Evolutionary conservation across 345 rosid genomes (phyloP).

Genomic region (Litchi chinensis): DNA sequence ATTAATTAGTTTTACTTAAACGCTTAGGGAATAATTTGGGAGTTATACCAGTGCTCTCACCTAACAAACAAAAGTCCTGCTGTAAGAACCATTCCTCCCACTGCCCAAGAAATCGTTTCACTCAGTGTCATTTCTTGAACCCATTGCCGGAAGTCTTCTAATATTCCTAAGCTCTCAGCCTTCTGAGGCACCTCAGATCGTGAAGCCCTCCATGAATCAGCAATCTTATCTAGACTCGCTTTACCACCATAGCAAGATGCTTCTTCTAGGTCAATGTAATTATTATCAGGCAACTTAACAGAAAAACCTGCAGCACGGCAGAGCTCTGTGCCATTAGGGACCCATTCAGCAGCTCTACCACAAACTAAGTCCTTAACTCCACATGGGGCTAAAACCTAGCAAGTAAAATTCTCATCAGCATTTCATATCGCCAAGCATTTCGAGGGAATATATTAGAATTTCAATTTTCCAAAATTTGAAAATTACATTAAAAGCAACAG

Average conservation of each 20-base stretch:
- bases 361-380: constrained; percentile 79
- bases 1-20: too few relatives aligned
- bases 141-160: constrained; percentile 55
- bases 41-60: constrained; percentile 35
- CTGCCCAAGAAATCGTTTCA: constrained; percentile 72
- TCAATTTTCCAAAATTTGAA: background rate
- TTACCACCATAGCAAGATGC: constrained; percentile 76
- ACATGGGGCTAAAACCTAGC: constrained; percentile 76
- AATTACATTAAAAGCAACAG: background rate
- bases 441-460: background rate
- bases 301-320: constrained; percentile 84
- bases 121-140: constrained; percentile 44
- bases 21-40: too few relatives aligned
- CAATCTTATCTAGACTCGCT: constrained; percentile 79
- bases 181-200: constrained; percentile 40
- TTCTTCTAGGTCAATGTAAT: constrained; percentile 39
- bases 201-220: constrained; percentile 66
- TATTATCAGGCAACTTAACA: constrained; percentile 41
- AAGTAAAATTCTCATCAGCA: constrained; percentile 27
- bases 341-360: constrained; percentile 81
- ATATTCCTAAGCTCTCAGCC: constrained; percentile 25
- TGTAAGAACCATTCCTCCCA: constrained; percentile 80
- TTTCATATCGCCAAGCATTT: constrained; percentile 15
- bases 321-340: constrained; percentile 80
- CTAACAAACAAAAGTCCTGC: constrained; percentile 67